phyloP scores from a whole-genome alignment of 1,139 yeast genomes.

The Entelexis paramagnoliae region DNA sequence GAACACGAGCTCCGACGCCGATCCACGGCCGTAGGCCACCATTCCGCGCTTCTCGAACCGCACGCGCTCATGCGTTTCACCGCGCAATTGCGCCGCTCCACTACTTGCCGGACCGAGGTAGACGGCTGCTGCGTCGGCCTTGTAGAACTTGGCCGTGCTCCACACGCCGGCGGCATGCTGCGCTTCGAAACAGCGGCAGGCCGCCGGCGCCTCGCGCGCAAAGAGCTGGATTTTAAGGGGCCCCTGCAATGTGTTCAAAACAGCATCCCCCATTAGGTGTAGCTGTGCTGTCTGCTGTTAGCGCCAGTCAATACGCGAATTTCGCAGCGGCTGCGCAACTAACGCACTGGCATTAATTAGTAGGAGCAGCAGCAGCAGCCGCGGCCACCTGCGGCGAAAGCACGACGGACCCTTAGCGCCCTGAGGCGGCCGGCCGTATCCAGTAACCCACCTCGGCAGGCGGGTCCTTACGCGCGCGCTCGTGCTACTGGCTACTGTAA shows the following conservation, averaged over 20 bases:
- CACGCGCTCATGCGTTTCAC: not conserved
- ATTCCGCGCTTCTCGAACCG: not conserved
- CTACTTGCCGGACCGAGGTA: not conserved
- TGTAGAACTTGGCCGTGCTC: constrained; percentile 6
- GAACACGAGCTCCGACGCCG: constrained; percentile 8
- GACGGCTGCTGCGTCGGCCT: not conserved
- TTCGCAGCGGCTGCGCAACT: too few relatives aligned
- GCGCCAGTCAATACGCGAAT: too few relatives aligned
- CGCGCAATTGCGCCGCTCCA: not conserved
- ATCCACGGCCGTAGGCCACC: not conserved
- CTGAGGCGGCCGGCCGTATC: too few relatives aligned
- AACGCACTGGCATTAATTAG: too few relatives aligned
- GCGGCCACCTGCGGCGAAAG: too few relatives aligned
- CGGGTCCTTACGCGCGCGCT: too few relatives aligned
- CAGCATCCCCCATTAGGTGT: not conserved
- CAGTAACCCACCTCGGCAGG: too few relatives aligned
- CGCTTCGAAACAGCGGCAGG: constrained; percentile 7
- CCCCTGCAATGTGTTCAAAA: not conserved
- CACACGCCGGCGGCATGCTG: constrained; percentile 10
- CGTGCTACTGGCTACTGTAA: not conserved
- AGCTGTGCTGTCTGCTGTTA: too few relatives aligned
- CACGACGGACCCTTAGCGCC: too few relatives aligned
- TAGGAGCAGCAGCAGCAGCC: too few relatives aligned
- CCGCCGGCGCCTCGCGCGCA: constrained; percentile 12
- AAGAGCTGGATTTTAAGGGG: constrained; percentile 6